Conservation (phyloP, 106 monocot genomes). For the Dactylorhiza incarnata region DNA sequence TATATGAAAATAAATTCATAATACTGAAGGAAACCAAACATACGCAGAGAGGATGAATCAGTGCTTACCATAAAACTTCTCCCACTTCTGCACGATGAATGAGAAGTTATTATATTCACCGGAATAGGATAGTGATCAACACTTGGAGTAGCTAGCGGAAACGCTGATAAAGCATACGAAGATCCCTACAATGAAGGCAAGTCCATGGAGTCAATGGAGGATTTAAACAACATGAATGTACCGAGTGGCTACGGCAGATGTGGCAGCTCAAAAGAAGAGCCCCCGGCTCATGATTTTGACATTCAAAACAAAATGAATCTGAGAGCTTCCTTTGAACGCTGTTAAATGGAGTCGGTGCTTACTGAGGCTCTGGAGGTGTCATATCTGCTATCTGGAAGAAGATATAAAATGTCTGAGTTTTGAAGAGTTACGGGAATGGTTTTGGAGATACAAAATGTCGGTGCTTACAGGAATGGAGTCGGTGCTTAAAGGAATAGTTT, state of each 20-base stretch:
- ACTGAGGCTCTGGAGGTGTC: conserved; percentile 17
- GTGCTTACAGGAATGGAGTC: too few species aligned
- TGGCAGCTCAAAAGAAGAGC: conserved; percentile 74
- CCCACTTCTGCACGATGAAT: too few species aligned
- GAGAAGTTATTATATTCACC: too few species aligned
- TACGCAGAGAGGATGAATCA: too few species aligned
- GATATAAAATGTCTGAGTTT: conserved; percentile 18
- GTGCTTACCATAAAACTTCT: too few species aligned
- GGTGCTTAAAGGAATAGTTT: too few species aligned
- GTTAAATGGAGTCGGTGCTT: conserved; percentile 11
- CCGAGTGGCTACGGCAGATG: conserved; percentile 51
- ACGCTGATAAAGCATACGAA: conserved; percentile 60
- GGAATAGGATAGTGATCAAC: too few species aligned
- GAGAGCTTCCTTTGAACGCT: conserved; percentile 12
- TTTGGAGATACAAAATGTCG: too few species aligned
- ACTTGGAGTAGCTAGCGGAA: conserved; percentile 28
- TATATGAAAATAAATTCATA: too few species aligned
- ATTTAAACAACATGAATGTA: conserved; percentile 87
- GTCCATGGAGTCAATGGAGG: conserved; percentile 96
- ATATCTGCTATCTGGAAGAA: conserved; percentile 9
- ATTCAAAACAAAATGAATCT: conserved; percentile 48
- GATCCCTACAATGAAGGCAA: conserved; percentile 76
- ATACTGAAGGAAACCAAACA: too few species aligned
- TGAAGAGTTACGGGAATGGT: conserved; percentile 48
- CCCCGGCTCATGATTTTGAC: conserved; percentile 56